phyloP scores from a whole-genome alignment of 1,284 basidiomycete genomes.

The Xerocomus nothofagi region DNA sequence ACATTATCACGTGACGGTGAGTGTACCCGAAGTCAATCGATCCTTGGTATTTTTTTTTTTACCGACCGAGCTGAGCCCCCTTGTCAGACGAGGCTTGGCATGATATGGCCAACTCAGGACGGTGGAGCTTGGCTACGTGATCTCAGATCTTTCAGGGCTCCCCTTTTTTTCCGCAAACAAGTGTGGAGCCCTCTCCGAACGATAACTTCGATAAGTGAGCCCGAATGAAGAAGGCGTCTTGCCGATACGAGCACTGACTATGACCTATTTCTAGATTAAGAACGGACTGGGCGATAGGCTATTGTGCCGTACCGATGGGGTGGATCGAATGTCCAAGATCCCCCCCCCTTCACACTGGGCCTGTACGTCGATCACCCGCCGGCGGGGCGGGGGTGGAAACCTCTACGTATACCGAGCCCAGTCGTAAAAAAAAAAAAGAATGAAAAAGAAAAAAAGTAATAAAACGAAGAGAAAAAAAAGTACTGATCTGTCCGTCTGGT shows the following conservation, averaged over 20 bases:
- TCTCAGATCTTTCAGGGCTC: conserved; percentile 8
- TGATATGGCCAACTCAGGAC: not conserved
- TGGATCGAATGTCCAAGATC: no score
- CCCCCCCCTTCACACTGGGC: not conserved
- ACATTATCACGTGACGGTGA: no score
- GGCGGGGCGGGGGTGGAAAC: not conserved
- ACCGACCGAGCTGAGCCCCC: no score
- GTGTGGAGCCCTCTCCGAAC: conserved; percentile 6
- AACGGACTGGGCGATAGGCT: conserved; percentile 10
- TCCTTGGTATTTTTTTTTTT: no score
- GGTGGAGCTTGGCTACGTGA: not conserved
- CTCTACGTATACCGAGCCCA: not conserved
- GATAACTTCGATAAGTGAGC: no score
- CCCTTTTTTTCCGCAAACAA: not conserved
- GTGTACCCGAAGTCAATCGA: no score
- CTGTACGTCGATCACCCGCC: not conserved
- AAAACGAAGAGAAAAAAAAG: not conserved
- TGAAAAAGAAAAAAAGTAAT: not conserved
- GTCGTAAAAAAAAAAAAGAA: not conserved
- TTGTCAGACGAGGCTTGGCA: no score
- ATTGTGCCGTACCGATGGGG: not conserved
- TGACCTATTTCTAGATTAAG: conserved; percentile 12
- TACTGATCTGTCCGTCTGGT: not conserved
- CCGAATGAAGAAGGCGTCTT: conserved; percentile 3
- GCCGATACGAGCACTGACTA: conserved; percentile 1